Evolutionary conservation across 495 filamentous ascomycete genomes (phyloP).

Genomic region (Penicillium flavigenum): DNA sequence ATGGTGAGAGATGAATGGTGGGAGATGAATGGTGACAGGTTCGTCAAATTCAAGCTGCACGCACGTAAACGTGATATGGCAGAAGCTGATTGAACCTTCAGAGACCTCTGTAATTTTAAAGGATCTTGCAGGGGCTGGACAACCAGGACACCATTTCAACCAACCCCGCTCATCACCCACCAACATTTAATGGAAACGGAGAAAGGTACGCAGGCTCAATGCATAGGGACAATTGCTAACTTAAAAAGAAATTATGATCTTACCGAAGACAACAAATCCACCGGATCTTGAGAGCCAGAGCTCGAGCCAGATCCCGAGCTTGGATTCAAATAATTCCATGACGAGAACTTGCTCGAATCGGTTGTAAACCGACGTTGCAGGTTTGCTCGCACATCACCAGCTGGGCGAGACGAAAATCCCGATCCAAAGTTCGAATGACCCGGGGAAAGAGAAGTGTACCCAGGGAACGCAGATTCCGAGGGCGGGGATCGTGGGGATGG

Average conservation of each 20-base stretch:
- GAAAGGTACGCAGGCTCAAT: neutral
- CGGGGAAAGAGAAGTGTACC: constrained; percentile 68
- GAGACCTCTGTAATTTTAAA: neutral
- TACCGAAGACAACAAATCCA: constrained; percentile 59
- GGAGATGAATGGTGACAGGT: neutral
- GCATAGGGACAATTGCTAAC: constrained; percentile 2
- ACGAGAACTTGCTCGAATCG: constrained; percentile 78
- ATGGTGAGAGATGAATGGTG: neutral
- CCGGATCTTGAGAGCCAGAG: constrained; percentile 51
- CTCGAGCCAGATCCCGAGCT: constrained; percentile 1
- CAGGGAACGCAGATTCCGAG: constrained; percentile 67
- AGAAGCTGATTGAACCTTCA: neutral
- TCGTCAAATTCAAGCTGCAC: neutral
- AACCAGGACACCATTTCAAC: neutral
- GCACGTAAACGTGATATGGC: neutral
- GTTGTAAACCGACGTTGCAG: constrained; percentile 93
- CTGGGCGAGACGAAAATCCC: constrained; percentile 48
- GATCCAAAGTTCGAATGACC: constrained; percentile 59
- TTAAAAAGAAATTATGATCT: constrained; percentile 24
- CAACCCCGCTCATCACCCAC: neutral
- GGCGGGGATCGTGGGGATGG: constrained; percentile 69
- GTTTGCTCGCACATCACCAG: constrained; percentile 64
- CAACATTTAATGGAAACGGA: neutral
- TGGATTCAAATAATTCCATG: constrained; percentile 67
- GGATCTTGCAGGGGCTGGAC: neutral